These are phyloP conservation scores for Colletotrichum musicola DNA, from an alignment of 2,329 filamentous ascomycete genomes.

Conservation along the genomic window DNA sequence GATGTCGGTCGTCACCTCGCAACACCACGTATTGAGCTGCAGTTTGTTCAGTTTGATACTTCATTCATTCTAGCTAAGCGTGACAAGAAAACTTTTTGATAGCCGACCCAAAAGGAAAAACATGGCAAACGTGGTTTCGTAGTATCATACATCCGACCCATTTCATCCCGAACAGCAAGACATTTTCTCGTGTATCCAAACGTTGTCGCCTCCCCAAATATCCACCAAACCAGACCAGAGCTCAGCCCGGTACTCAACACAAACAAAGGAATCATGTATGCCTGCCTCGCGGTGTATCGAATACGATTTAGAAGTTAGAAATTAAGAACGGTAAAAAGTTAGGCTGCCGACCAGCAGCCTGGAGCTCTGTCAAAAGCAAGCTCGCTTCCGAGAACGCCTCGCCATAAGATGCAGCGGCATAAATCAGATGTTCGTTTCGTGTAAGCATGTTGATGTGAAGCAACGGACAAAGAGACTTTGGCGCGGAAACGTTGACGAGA, in stretches of 20 bases:
- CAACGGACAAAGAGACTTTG: background rate
- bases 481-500: too few species aligned
- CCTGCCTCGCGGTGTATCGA: background rate
- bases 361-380: background rate
- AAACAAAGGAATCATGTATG: background rate
- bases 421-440: slow-evolving; percentile 15
- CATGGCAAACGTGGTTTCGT: background rate
- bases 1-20: background rate
- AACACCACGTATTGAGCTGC: background rate
- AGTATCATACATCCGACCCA: slow-evolving; percentile 6
- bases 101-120: slow-evolving; percentile 4
- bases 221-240: background rate
- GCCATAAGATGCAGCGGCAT: slow-evolving; percentile 21
- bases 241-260: background rate
- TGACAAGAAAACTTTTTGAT: slow-evolving; percentile 13
- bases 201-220: background rate
- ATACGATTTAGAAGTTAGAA: slow-evolving; percentile 15
- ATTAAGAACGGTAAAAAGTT: slow-evolving; percentile 18
- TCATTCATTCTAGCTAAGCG: slow-evolving; percentile 3
- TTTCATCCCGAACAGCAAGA: background rate
- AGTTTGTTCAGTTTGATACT: background rate
- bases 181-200: slow-evolving; percentile 1
- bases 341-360: slow-evolving; percentile 28
- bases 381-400: slow-evolving; percentile 27
- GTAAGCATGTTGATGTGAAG: background rate